phyloP scores from a whole-genome alignment of 2,329 filamentous ascomycete genomes.

The Tolypocladium sp. region DNA sequence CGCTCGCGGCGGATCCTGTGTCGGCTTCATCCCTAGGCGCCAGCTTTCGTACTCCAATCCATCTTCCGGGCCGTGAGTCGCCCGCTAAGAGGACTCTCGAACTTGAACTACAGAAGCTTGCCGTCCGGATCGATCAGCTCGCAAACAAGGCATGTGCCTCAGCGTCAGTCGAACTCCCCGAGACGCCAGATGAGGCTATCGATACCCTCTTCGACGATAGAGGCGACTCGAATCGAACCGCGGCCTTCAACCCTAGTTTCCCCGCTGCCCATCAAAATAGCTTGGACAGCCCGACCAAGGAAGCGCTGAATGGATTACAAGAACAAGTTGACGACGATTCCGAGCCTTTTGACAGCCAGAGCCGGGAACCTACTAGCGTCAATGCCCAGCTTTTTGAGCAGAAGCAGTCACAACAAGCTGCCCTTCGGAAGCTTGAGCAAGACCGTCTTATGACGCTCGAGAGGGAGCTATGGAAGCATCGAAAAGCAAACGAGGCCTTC shows the following conservation, averaged over 20 bases:
- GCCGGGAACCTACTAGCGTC: no score
- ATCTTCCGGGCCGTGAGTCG: slow-evolving; percentile 68
- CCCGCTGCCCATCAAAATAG: no score
- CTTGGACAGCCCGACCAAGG: no score
- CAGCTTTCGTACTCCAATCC: slow-evolving; percentile 28
- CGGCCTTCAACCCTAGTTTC: slow-evolving; percentile 19
- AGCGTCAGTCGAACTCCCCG: slow-evolving; percentile 55
- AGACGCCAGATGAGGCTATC: slow-evolving; percentile 70
- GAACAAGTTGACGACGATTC: no score
- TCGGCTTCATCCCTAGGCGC: neutral
- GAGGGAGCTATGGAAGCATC: slow-evolving; percentile 90
- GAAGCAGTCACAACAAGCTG: slow-evolving; percentile 73
- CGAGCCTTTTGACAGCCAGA: no score
- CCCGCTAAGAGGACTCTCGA: slow-evolving; percentile 72
- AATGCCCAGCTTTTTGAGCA: slow-evolving; percentile 80
- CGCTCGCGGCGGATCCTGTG: neutral
- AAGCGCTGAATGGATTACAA: no score
- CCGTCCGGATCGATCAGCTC: slow-evolving; percentile 68
- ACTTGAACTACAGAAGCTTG: slow-evolving; percentile 70
- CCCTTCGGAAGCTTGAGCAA: slow-evolving; percentile 72
- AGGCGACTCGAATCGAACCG: slow-evolving; percentile 37
- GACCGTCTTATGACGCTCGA: slow-evolving; percentile 84
- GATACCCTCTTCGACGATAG: slow-evolving; percentile 55
- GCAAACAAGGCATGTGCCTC: slow-evolving; percentile 65
- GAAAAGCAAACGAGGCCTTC: slow-evolving; percentile 97